Percentiles rank a stretch among this genome's conserved stretches.
phyloP scores from a whole-genome alignment of 75 land plant genomes.

The Picea glauca region DNA sequence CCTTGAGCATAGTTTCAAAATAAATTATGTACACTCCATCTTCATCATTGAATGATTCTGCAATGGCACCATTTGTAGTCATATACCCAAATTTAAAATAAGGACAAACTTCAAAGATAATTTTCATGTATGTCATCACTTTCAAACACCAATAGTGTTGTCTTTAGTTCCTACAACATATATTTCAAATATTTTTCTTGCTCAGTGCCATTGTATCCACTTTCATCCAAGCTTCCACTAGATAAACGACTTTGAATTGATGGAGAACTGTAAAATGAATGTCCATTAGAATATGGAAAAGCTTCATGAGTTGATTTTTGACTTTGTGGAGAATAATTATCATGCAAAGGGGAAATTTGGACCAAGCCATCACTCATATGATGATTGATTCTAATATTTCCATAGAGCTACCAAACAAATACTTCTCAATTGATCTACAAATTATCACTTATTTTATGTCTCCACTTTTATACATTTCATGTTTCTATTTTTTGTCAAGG shows the following conservation, averaged over 20 bases:
- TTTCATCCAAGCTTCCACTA: conserved; percentile 21
- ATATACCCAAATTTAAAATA: background rate
- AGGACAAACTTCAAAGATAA: no score
- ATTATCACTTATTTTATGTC: background rate
- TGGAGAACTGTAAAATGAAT: conserved; percentile 15
- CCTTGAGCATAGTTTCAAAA: no score
- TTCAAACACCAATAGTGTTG: conserved; percentile 46
- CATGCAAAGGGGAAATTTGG: background rate
- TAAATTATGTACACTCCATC: no score
- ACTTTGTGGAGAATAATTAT: background rate
- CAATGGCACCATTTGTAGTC: conserved; percentile 14
- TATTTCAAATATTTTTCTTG: conserved; percentile 28
- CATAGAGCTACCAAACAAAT: background rate
- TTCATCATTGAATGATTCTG: no score
- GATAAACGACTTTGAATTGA: conserved; percentile 12
- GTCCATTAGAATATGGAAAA: conserved; percentile 17
- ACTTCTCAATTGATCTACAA: background rate
- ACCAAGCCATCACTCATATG: background rate
- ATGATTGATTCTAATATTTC: background rate
- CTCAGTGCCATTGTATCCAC: conserved; percentile 38
- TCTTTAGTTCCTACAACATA: conserved; percentile 49
- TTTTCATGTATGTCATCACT: background rate
- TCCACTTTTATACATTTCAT: background rate
- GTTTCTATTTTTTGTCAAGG: background rate
- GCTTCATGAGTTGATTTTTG: conserved; percentile 31